Evolutionary conservation across 2,329 filamentous ascomycete species (phyloP), one percentile per base, ranked within the genome.

Genomic region (Bipolaris bicolor): DNA sequence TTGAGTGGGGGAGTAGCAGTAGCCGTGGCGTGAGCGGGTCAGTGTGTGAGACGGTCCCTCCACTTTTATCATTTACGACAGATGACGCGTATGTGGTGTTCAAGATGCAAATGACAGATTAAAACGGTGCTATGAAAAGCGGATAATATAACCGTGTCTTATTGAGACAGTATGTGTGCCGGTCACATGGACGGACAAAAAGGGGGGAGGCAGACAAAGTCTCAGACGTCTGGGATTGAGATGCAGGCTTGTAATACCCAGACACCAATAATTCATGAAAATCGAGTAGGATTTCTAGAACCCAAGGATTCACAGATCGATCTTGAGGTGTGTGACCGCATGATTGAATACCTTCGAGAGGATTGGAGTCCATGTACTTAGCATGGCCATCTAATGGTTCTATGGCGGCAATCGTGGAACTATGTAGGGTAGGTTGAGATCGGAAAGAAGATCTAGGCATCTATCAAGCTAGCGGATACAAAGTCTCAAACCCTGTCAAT

Each of bases 341-440:
- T 43, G 31, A 10, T 31, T 6, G 24, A 43, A n/a, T n/a, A 3
- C 15, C 33, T 13, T n/a, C 13, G 15, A 16, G 10, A 26, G n/a
- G 24, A 44, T 16, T 33, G 34, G 15, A 37, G 13, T 33, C 11
- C 15, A 16, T 20, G 9, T 55, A 40, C 26, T 36, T 18, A 15
- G 20, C 31, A 15, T 52, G n/a, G 18, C 29, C 31, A 36, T 7
- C 9, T 16, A 10, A 29, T 29, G 24, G n/a, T 37, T 36, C 29
- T n/a, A 24, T 52, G n/a, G 49, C 31, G 54, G 43, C 39, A 48
- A 44, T 53, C 29, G 44, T 31, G 44, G 36, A 44, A 26, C 34
- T 3, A 36, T 40, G 31, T 37, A 43, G 15, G 31, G 31, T 29
- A 18, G 22, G n/a, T 15, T 36, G 16, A 34, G 39, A 18, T 39